Evolutionary conservation across 2,329 filamentous ascomycete genomes (phyloP).

Genomic region (Sarocladium brachiariae): DNA sequence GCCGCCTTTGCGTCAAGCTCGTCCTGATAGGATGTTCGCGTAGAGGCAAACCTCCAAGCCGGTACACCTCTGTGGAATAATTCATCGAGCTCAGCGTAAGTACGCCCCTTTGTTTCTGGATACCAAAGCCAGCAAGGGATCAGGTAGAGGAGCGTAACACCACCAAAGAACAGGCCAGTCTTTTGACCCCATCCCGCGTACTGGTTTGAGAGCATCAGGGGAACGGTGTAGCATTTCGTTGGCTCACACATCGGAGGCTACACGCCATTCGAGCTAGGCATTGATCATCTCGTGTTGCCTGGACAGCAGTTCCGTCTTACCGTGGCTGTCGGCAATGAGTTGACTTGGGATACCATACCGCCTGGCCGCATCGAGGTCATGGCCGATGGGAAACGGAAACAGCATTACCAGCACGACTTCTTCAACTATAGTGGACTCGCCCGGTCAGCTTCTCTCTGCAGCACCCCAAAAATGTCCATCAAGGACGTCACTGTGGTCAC

Average conservation of each 20-base stretch:
- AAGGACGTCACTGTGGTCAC: constrained; percentile 18
- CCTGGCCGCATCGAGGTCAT: constrained; percentile 13
- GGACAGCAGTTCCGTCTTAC: constrained; percentile 19
- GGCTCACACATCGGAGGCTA: not conserved
- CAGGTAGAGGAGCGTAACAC: too few species aligned
- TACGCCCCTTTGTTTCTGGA: too few species aligned
- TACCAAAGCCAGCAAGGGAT: too few species aligned
- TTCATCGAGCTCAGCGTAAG: too few species aligned
- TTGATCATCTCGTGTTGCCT: not conserved
- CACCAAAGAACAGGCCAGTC: too few species aligned
- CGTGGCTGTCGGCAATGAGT: constrained; percentile 23
- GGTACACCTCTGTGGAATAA: not conserved
- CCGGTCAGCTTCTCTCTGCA: constrained; percentile 22
- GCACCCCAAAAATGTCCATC: constrained; percentile 17
- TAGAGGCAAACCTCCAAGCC: not conserved
- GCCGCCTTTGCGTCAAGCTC: not conserved
- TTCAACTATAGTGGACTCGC: constrained; percentile 24
- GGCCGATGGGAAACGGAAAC: constrained; percentile 1
- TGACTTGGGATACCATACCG: constrained; percentile 23
- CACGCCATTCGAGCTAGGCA: not conserved
- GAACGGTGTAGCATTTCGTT: too few species aligned
- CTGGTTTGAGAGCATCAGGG: too few species aligned
- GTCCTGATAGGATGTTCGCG: not conserved
- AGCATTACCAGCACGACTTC: constrained; percentile 24
- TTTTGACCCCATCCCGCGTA: too few species aligned